A percentile compares a stretch with the other conserved stretches of the same genome.
These are phyloP conservation scores for Plasmodium relictum DNA, from an alignment of 169 alveolate species.

Conservation along the genomic window DNA sequence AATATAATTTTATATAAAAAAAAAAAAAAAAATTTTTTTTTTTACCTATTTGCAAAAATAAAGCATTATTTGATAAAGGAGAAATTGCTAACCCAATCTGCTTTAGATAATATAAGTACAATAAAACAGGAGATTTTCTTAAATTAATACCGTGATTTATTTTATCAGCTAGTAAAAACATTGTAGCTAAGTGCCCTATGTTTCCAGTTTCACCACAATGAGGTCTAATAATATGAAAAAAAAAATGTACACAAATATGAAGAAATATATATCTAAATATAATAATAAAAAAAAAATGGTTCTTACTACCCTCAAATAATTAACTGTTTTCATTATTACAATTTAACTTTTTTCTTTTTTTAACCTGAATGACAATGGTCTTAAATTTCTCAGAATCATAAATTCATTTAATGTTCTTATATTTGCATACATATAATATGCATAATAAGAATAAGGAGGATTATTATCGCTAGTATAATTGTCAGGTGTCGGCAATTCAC, in stretches of 20 bases:
- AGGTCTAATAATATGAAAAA: conserved; percentile 85
- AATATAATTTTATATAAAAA: not conserved
- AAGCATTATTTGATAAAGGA: conserved; percentile 94
- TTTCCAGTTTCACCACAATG: conserved; percentile 96
- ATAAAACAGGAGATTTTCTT: conserved; percentile 89
- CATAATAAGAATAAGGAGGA: conserved; percentile 95
- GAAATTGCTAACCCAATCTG: conserved; percentile 95
- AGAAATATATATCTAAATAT: not conserved
- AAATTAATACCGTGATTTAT: conserved; percentile 93
- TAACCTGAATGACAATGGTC: conserved; percentile 88
- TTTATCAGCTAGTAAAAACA: conserved; percentile 90
- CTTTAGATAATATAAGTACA: conserved; percentile 91
- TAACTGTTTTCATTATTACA: too few relatives aligned
- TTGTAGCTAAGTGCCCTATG: conserved; percentile 91
- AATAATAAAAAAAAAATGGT: not conserved
- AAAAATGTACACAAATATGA: not conserved
- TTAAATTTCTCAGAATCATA: conserved; percentile 86
- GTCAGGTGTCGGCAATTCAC: conserved; percentile 87
- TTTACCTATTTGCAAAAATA: conserved; percentile 78
- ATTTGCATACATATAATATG: conserved; percentile 93
- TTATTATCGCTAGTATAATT: conserved; percentile 86
- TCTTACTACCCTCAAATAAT: not conserved
- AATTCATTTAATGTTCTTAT: conserved; percentile 89
- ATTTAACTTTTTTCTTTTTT: not conserved
- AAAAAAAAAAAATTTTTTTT: not conserved